Conservation (phyloP, 352 stramenopile genomes). For the Globisporangium paroecandrum region DNA sequence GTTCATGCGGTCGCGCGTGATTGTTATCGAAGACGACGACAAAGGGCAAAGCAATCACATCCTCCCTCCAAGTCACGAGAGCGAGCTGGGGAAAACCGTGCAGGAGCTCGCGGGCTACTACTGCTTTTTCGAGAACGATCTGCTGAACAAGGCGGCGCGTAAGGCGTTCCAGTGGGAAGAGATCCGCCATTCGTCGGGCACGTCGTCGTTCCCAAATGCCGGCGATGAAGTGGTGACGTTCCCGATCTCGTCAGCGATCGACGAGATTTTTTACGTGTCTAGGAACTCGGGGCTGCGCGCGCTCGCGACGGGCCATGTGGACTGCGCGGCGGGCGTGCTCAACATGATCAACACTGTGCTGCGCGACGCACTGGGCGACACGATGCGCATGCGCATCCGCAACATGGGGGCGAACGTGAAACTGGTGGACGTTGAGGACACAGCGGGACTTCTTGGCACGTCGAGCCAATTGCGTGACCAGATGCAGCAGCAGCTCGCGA, state of each 20-base stretch:
- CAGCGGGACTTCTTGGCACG: constrained; percentile 39
- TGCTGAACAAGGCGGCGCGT: constrained; percentile 65
- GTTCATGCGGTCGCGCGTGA: constrained; percentile 76
- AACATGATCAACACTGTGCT: constrained; percentile 87
- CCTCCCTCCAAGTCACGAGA: constrained; percentile 63
- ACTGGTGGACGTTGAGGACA: constrained; percentile 58
- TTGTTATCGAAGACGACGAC: constrained; percentile 5
- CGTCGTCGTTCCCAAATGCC: constrained; percentile 5
- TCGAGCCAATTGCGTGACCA: constrained; percentile 81
- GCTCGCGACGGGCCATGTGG: constrained; percentile 76
- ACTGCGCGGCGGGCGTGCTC: constrained; percentile 77
- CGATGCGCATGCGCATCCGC: constrained; percentile 74
- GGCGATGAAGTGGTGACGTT: constrained; percentile 46
- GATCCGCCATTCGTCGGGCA: constrained; percentile 52
- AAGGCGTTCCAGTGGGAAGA: constrained; percentile 89
- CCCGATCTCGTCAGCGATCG: constrained; percentile 79
- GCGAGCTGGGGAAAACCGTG: constrained; percentile 74
- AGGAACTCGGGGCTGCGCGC: constrained; percentile 77
- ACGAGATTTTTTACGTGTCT: constrained; percentile 87
- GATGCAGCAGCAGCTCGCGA: constrained; percentile 83
- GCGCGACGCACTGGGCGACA: constrained; percentile 70
- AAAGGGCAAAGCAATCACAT: constrained; percentile 11
- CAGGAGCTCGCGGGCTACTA: constrained; percentile 85
- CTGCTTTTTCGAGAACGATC: constrained; percentile 83
- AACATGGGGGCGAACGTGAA: constrained; percentile 66